Percentiles rank a stretch among this genome's conserved stretches.
Conservation (phyloP, 169 alveolate genomes). For the Plasmodium relictum region DNA sequence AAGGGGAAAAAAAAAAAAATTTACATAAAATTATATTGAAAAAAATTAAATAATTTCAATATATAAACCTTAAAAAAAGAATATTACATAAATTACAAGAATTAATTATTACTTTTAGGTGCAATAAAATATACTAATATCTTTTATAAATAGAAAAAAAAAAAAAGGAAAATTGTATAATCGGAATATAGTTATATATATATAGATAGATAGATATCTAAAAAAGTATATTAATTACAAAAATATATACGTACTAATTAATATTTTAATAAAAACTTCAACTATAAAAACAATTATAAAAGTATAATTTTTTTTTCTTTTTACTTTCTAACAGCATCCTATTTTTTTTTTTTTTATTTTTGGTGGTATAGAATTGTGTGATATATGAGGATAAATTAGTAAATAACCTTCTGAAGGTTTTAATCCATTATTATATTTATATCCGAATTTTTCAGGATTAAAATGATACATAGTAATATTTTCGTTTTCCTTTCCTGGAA, state of each 20-base stretch:
- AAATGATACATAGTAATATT: constrained; percentile 38
- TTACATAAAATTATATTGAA: no score
- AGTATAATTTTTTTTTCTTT: not conserved
- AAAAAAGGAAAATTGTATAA: not conserved
- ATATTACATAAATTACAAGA: no score
- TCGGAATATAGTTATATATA: no score
- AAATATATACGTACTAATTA: not conserved
- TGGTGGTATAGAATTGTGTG: constrained; percentile 33
- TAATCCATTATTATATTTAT: constrained; percentile 46
- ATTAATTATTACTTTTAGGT: no score
- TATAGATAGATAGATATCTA: not conserved
- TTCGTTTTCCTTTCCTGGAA: constrained; percentile 34
- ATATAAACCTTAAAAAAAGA: no score
- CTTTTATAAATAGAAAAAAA: not conserved
- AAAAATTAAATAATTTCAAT: no score
- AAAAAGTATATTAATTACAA: no score
- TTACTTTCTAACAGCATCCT: constrained; percentile 27
- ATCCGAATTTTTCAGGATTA: constrained; percentile 39
- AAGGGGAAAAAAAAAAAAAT: no score
- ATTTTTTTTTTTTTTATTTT: constrained; percentile 42
- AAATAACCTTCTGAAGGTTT: constrained; percentile 56
- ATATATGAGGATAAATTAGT: constrained; percentile 41
- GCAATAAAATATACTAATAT: no score
- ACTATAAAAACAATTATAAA: no score
- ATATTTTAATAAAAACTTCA: no score